Evolutionary conservation across 83 land plant genomes (phyloP), one percentile per base, ranked within the genome.

Genomic region (Picea mariana): DNA sequence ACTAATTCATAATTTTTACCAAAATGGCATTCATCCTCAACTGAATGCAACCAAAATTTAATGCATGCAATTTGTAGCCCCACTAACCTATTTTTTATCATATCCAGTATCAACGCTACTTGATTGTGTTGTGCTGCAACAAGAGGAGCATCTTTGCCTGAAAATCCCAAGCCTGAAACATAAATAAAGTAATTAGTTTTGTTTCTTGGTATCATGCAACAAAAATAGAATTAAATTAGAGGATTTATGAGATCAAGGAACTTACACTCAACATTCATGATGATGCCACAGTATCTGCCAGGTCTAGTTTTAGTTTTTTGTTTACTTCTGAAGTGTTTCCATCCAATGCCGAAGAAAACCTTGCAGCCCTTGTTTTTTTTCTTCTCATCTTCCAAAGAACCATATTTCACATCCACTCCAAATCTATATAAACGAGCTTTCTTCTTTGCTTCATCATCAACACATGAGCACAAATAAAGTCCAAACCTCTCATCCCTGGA

Each of bases 61-160:
- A 73, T 44, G 15, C 77, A 40, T 73, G 24, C 77, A 40, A n/a
- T n/a, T 73, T 73, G 6, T 73, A 73, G 13, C 21, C 55, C 77
- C 55, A 49, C 77, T 24, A 44, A 27, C 77, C 77, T 73, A 73
- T 20, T 73, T 73, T 18, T 42, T 8, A 23, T 73, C 24, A 72
- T 68, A 72, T 72, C 24, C 44, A 72, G 24, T 21, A 42, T n/a
- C 77, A 73, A 23, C 6, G 24, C 26, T 8, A 5, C 55, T 17
- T 44, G 9, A 40, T 26, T 67, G 13, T 44, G 55, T 44, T 20
- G 21, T 44, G 77, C 9, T 4, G 1, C 24, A 9, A 44, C 52
- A 20, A 27, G 34, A 9, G 0, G 15, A n/a, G 6, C 38, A 11
- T 47, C 31, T 44, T 44, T n/a, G 24, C 9, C 12, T 71, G 6